Conservation (phyloP, 140 eudicot species). For the Cichorium intybus region DNA sequence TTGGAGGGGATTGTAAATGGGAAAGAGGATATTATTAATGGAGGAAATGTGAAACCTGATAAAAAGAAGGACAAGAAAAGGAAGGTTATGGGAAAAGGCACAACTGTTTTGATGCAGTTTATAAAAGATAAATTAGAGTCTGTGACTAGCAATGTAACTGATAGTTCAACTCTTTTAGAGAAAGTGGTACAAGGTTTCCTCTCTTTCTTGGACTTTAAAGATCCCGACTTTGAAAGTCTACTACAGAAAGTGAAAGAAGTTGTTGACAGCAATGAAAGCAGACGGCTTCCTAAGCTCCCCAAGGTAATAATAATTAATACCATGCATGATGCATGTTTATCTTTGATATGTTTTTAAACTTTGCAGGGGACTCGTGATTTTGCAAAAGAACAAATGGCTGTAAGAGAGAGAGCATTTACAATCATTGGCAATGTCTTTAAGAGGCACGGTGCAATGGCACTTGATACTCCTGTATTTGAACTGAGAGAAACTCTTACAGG, state of each 20-base stretch:
- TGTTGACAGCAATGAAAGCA: slow-evolving; percentile 89
- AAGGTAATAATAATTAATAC: slow-evolving; percentile 72
- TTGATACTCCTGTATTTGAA: slow-evolving; percentile 94
- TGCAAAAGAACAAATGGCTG: slow-evolving; percentile 89
- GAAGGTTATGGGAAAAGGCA: too few relatives aligned
- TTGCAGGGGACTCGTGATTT: too few relatives aligned
- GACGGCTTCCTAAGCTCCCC: slow-evolving; percentile 92
- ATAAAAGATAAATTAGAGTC: slow-evolving; percentile 49
- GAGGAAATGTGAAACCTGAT: slow-evolving; percentile 29
- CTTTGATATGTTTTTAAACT: slow-evolving; percentile 63
- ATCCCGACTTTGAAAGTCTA: slow-evolving; percentile 39
- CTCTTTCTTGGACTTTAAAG: too few relatives aligned
- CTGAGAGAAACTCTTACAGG: slow-evolving; percentile 88
- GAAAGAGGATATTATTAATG: slow-evolving; percentile 19
- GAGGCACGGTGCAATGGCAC: slow-evolving; percentile 87
- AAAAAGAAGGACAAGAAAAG: slow-evolving; percentile 72
- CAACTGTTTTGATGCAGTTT: slow-evolving; percentile 53
- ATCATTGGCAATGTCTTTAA: slow-evolving; percentile 70
- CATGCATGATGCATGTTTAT: neutral
- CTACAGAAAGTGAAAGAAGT: slow-evolving; percentile 70
- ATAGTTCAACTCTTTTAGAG: slow-evolving; percentile 27
- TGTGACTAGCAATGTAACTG: slow-evolving; percentile 17
- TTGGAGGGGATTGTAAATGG: slow-evolving; percentile 47
- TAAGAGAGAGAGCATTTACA: slow-evolving; percentile 78
- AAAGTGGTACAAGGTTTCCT: slow-evolving; percentile 36